Percentiles rank a stretch among this genome's conserved stretches.
Evolutionary conservation across 768 basidiomycete genomes (phyloP).

Genomic region (Myochromella boudieri): DNA sequence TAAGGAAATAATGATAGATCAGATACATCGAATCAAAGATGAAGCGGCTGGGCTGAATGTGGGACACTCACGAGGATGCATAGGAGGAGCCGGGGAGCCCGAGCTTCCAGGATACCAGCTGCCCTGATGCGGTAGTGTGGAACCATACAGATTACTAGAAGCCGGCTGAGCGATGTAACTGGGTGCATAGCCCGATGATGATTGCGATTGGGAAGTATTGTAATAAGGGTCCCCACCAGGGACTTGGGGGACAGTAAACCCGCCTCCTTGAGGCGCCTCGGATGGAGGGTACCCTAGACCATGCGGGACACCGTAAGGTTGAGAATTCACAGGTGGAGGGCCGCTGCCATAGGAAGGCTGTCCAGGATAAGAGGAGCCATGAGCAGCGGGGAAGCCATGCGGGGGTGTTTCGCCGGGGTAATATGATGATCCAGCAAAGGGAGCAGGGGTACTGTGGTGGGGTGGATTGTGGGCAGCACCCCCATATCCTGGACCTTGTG

Average conservation of each 20-base stretch:
- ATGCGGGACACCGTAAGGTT: conserved; percentile 9
- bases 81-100: conserved; percentile 24
- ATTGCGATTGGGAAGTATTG: conserved; percentile 14
- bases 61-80: conserved; percentile 36
- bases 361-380: conserved; percentile 26
- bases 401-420: conserved; percentile 11
- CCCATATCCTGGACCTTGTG: conserved; percentile 14
- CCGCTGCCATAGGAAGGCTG: conserved; percentile 12
- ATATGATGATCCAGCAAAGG: conserved; percentile 12
- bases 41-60: conserved; percentile 6
- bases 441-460: conserved; percentile 22
- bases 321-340: conserved; percentile 9
- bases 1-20: conserved; percentile 1
- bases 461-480: conserved; percentile 19
- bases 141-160: conserved; percentile 9
- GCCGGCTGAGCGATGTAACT: conserved; percentile 15
- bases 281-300: conserved; percentile 8
- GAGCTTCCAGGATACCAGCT: conserved; percentile 21
- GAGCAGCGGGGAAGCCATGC: conserved; percentile 14
- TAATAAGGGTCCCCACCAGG: conserved; percentile 20
- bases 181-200: conserved; percentile 16
- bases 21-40: conserved; percentile 5
- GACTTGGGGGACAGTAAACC: conserved; percentile 26
- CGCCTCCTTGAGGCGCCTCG: conserved; percentile 10
- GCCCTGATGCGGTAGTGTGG: conserved; percentile 16